phyloP scores from a whole-genome alignment of 148 eudicot species.

The Cornus suecica region DNA sequence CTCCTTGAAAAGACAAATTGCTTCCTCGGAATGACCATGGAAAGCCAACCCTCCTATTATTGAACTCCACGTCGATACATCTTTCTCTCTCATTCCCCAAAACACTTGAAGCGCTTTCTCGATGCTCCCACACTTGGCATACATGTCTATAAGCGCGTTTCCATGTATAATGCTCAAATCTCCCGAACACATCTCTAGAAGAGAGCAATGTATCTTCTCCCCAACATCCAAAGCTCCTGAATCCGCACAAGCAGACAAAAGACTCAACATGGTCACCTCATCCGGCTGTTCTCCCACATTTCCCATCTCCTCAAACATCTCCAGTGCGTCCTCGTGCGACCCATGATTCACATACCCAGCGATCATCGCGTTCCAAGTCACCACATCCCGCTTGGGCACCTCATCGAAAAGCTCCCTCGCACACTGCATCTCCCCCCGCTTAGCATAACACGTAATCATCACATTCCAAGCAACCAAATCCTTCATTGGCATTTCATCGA shows the following conservation, averaged over 20 bases:
- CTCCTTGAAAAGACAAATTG: constrained; percentile 36
- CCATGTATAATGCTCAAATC: constrained; percentile 35
- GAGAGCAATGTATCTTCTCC: constrained; percentile 41
- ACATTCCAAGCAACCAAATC: constrained; percentile 66
- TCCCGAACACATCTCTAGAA: constrained; percentile 31
- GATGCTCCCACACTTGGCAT: constrained; percentile 62
- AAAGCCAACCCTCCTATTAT: constrained; percentile 49
- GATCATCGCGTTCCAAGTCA: constrained; percentile 65
- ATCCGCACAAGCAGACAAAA: constrained; percentile 60
- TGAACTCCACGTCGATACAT: constrained; percentile 50
- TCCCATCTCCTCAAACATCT: constrained; percentile 53
- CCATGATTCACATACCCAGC: constrained; percentile 49
- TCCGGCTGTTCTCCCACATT: constrained; percentile 40
- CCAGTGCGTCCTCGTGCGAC: constrained; percentile 34
- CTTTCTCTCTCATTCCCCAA: constrained; percentile 39
- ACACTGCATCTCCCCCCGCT: constrained; percentile 42
- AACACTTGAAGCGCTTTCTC: constrained; percentile 44
- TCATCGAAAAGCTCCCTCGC: constrained; percentile 48
- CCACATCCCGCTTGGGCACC: constrained; percentile 47
- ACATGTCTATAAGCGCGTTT: constrained; percentile 66
- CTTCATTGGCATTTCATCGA: constrained; percentile 50
- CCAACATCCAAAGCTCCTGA: constrained; percentile 49
- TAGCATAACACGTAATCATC: constrained; percentile 55
- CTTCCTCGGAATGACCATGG: constrained; percentile 44
- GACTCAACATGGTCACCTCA: constrained; percentile 62